Conservation (phyloP, 345 rosid species). For the Gossypium rotundifolium region DNA sequence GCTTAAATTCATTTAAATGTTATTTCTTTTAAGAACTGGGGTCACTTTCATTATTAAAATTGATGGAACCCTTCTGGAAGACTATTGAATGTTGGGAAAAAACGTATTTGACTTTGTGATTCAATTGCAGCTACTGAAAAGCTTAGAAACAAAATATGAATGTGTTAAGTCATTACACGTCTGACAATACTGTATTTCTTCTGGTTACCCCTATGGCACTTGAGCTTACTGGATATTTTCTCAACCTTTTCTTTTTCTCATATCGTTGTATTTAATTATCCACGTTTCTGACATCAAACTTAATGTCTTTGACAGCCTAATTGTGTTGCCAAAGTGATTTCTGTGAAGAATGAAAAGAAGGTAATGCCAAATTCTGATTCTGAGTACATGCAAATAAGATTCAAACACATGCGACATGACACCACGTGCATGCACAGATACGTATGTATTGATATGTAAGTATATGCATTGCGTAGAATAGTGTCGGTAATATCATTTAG, state of each 20-base stretch:
- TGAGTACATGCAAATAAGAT: no score
- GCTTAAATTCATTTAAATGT: neutral
- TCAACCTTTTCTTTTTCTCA: neutral
- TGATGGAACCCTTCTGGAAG: neutral
- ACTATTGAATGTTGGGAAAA: neutral
- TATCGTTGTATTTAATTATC: neutral
- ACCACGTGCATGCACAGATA: no score
- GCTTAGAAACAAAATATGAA: neutral
- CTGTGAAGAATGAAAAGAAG: constrained; percentile 52
- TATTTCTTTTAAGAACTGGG: neutral
- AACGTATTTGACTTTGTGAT: neutral
- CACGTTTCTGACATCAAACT: constrained; percentile 12
- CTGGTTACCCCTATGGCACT: neutral
- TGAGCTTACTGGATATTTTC: neutral
- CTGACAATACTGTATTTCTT: neutral
- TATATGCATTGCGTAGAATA: no score
- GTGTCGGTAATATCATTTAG: no score
- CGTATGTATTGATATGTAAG: no score
- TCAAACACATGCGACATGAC: no score
- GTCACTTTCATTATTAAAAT: neutral
- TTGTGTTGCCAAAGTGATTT: constrained; percentile 51
- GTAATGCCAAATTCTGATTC: constrained; percentile 16
- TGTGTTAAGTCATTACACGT: neutral
- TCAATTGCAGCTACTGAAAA: neutral
- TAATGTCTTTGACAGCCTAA: constrained; percentile 40